Percentiles rank a stretch among this genome's conserved stretches.
These are phyloP conservation scores for Candida xyloterini DNA, from an alignment of 805 yeast species.

Conservation along the genomic window DNA sequence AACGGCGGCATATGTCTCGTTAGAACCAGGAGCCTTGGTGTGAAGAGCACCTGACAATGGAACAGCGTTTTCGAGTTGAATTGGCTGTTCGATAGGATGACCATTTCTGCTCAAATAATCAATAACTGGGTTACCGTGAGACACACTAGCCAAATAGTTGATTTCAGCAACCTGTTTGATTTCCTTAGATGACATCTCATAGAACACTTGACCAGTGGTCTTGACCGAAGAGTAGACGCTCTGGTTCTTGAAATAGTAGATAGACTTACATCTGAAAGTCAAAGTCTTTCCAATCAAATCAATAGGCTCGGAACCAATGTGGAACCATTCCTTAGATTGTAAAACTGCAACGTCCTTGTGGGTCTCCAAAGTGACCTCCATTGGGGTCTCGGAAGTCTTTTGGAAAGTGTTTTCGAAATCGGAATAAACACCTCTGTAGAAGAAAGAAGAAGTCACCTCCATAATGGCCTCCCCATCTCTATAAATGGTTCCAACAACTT, in stretches of 20 bases:
- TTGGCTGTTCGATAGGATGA: slow-evolving; percentile 89
- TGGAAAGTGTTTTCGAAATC: slow-evolving; percentile 93
- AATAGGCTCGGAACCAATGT: slow-evolving; percentile 61
- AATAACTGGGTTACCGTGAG: slow-evolving; percentile 96
- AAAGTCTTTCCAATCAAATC: slow-evolving; percentile 76
- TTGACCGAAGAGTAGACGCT: slow-evolving; percentile 72
- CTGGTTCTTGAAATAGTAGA: slow-evolving; percentile 75
- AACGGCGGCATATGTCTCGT: slow-evolving; percentile 94
- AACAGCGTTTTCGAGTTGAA: slow-evolving; percentile 83
- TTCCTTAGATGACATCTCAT: slow-evolving; percentile 92
- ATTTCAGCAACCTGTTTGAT: slow-evolving; percentile 78
- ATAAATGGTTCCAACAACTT: slow-evolving; percentile 84
- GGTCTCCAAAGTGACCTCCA: slow-evolving; percentile 66
- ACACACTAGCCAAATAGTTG: slow-evolving; percentile 83
- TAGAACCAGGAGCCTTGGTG: slow-evolving; percentile 88
- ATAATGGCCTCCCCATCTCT: slow-evolving; percentile 77
- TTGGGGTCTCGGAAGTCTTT: slow-evolving; percentile 82
- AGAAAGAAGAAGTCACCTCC: slow-evolving; percentile 93
- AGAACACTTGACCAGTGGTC: slow-evolving; percentile 79
- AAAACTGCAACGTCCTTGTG: slow-evolving; percentile 91
- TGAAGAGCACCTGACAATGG: slow-evolving; percentile 68
- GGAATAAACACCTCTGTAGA: slow-evolving; percentile 87
- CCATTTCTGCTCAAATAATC: slow-evolving; percentile 93
- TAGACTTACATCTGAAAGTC: slow-evolving; percentile 86
- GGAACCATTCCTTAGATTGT: slow-evolving; percentile 97